These are phyloP conservation scores for Annulohypoxylon moriforme DNA, from an alignment of 495 filamentous ascomycete genomes.

Conservation along the genomic window DNA sequence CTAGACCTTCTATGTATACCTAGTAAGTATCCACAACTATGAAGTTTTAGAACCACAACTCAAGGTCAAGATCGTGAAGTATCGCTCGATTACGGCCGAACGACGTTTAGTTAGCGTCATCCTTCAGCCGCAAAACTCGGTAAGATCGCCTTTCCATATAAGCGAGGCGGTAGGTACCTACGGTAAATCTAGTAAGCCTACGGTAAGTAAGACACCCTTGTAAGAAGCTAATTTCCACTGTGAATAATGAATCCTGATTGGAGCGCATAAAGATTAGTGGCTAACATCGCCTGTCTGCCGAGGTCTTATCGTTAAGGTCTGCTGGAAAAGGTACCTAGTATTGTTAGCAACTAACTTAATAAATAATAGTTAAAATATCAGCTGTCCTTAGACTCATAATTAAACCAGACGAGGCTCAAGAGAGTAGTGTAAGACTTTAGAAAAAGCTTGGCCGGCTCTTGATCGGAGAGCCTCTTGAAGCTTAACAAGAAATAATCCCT, in stretches of 20 bases:
- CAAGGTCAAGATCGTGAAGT: not conserved
- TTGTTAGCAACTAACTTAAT: not conserved
- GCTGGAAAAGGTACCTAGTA: not conserved
- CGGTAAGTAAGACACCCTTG: constrained; percentile 8
- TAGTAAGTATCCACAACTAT: not conserved
- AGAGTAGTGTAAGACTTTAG: not conserved
- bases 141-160: not conserved
- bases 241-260: constrained; percentile 20
- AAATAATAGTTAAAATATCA: not conserved
- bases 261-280: constrained; percentile 26
- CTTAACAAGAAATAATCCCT: constrained; percentile 20
- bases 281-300: not conserved
- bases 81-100: not conserved
- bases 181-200: not conserved
- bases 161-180: not conserved
- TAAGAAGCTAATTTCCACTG: not conserved
- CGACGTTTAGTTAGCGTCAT: not conserved
- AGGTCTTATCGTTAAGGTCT: not conserved
- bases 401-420: not conserved
- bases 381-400: not conserved
- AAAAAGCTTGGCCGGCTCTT: constrained; percentile 26
- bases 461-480: constrained; percentile 31
- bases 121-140: constrained; percentile 19
- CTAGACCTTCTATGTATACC: not conserved
- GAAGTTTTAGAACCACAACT: not conserved